Evolutionary conservation across 164 flowering plant genomes (phyloP).

Genomic region (Malania oleifera): DNA sequence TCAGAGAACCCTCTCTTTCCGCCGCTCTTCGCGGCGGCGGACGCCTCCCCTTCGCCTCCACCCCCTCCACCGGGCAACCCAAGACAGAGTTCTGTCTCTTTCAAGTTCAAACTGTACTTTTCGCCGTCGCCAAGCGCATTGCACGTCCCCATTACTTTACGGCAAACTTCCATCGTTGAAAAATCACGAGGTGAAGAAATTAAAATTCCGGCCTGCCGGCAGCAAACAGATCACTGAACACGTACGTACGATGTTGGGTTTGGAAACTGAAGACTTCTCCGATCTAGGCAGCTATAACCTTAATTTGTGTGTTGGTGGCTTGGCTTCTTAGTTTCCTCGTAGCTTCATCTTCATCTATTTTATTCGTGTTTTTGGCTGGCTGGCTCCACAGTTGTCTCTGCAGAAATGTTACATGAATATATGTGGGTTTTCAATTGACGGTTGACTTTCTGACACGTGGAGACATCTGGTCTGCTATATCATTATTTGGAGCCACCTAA

Average conservation of each 20-base stretch:
- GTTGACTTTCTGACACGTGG: slow-evolving; percentile 24
- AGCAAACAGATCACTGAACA: no score
- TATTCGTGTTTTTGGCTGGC: no score
- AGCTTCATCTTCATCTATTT: neutral
- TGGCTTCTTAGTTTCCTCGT: neutral
- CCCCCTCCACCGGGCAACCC: slow-evolving; percentile 46
- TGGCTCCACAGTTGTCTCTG: no score
- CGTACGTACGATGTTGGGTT: no score
- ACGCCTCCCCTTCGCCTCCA: slow-evolving; percentile 14
- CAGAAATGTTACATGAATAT: no score
- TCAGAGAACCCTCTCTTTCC: slow-evolving; percentile 62
- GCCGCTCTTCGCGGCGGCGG: slow-evolving; percentile 20
- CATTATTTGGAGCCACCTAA: no score
- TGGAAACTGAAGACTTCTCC: no score
- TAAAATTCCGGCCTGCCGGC: no score
- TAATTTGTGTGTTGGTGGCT: no score
- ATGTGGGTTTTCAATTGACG: slow-evolving; percentile 12
- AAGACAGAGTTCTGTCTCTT: slow-evolving; percentile 57
- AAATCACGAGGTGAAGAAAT: no score
- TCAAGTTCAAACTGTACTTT: slow-evolving; percentile 23
- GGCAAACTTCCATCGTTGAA: neutral
- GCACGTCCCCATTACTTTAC: slow-evolving; percentile 15
- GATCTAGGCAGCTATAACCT: no score
- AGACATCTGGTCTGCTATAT: neutral
- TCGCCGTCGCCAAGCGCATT: slow-evolving; percentile 5